Base-by-base conservation (phyloP, 768 basidiomycete genomes). In the Phlebiopsis gigantea region DNA sequence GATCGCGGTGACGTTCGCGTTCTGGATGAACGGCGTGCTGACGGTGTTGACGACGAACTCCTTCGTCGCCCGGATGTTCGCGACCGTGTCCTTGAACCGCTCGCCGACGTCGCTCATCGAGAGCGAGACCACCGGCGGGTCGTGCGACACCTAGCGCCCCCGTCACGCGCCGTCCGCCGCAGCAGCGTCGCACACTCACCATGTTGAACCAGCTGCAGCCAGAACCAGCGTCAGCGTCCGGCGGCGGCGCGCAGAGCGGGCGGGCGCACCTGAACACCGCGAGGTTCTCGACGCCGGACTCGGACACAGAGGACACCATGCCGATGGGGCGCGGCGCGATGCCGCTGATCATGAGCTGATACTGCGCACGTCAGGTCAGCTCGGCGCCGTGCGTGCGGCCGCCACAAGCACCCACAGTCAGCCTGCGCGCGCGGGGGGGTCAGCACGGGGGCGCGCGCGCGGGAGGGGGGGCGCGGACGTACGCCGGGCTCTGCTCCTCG, bases 31-130 rank as follows among this genome's bases (percentile, higher is more conserved):
- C 0, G 81, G 70, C 67, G 90, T 85, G 55, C 83, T 87, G 62
- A 93, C 82, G 52, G 87, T 81, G 63, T 81, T 87, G 49, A 85
- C 80, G 7, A 82, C 83, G 68, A 91, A 92, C 64, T 87, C 76
- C 58, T 82, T 83, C 15, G 81, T 85, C 0, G 73, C 71, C 48
- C 79, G 68, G 59, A 89, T 85, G 59, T 90, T 90, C 57, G 77
- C 75, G 48, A 80, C 75, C 17, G 84, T 85, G 65, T 90, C 85
- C 65, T 84, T 82, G 39, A 76, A 74, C 31, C 72, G 69, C 25
- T 71, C 72, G 41, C 69, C 71, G 21, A 74, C 73, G 45, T 77
- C 63, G 24, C 73, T 72, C 66, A 87, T 81, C 5, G 83, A 84
- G 47, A 90, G 63, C 69, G 80, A 82, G 61, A 91, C 62, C 56